These are phyloP conservation scores for Tulasnella sp. DNA, from an alignment of 768 basidiomycete species.

Conservation along the genomic window DNA sequence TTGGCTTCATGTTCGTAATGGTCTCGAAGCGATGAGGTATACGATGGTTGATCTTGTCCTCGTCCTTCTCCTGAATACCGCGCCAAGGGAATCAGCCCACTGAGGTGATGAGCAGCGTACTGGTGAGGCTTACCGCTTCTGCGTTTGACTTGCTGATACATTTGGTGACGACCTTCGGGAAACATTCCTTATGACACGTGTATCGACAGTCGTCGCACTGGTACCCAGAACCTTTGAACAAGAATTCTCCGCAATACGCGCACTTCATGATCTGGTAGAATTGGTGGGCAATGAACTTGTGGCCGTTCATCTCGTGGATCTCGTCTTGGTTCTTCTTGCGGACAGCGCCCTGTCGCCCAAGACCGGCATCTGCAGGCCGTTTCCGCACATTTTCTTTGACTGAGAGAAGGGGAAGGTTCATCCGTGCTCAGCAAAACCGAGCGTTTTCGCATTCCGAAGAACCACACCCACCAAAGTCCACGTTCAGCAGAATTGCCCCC, in stretches of 20 bases:
- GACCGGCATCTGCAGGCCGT: constrained; percentile 88
- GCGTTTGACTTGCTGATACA: constrained; percentile 97
- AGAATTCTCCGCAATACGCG: constrained; percentile 95
- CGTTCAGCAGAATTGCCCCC: constrained; percentile 79
- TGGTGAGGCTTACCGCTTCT: constrained; percentile 54
- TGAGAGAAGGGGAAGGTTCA: constrained; percentile 38
- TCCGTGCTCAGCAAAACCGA: background rate
- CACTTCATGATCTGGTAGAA: constrained; percentile 99
- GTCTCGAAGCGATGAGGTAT: constrained; percentile 98
- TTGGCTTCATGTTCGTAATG: constrained; percentile 93
- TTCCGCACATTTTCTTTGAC: constrained; percentile 98
- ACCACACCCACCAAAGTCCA: constrained; percentile 81
- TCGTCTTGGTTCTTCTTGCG: constrained; percentile 98
- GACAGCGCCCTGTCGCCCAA: constrained; percentile 96
- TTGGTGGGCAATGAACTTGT: constrained; percentile 94
- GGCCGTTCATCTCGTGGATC: constrained; percentile 99
- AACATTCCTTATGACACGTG: constrained; percentile 98
- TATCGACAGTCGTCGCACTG: constrained; percentile 99
- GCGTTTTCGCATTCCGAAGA: background rate
- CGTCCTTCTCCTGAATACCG: constrained; percentile 75
- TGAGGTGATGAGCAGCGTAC: background rate
- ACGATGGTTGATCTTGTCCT: constrained; percentile 98
- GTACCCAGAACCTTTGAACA: constrained; percentile 95
- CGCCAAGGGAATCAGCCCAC: background rate
- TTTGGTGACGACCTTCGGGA: constrained; percentile 98